Conservation (phyloP, 768 basidiomycete genomes). For the Mycena sanguinolenta region DNA sequence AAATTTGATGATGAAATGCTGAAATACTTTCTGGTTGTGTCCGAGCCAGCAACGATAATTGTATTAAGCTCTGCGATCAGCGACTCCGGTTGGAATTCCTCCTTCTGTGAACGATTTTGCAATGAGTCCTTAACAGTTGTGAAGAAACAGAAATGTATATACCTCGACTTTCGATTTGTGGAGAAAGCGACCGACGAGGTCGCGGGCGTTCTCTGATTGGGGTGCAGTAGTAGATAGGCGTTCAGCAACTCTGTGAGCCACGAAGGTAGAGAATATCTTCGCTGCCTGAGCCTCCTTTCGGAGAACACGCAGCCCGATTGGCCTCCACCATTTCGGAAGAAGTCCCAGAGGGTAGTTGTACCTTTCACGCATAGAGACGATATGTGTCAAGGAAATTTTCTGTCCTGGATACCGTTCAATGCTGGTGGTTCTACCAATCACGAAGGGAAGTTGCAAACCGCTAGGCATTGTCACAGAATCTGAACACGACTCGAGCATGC, state of each 20-base stretch:
- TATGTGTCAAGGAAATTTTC: constrained; percentile 6
- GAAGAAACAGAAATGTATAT: neutral
- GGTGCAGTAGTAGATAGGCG: constrained; percentile 66
- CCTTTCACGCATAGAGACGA: constrained; percentile 23
- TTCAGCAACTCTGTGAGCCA: constrained; percentile 62
- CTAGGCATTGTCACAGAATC: constrained; percentile 58
- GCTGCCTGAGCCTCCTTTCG: constrained; percentile 58
- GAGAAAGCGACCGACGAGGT: constrained; percentile 29
- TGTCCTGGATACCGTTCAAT: neutral
- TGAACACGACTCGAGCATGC: constrained; percentile 67
- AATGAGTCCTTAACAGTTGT: neutral
- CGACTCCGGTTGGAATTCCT: constrained; percentile 52
- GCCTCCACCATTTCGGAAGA: constrained; percentile 42
- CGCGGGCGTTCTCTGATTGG: constrained; percentile 56
- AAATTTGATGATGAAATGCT: neutral
- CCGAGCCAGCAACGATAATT: constrained; percentile 74
- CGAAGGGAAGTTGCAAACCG: too few relatives aligned
- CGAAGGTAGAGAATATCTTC: constrained; percentile 65
- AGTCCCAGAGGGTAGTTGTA: constrained; percentile 30
- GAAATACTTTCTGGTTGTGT: constrained; percentile 77
- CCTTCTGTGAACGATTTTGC: neutral
- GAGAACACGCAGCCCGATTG: constrained; percentile 58
- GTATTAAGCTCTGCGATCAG: constrained; percentile 75
- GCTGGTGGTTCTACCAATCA: constrained; percentile 32
- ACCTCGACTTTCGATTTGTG: constrained; percentile 12